A percentile compares a stretch with the other conserved stretches of the same genome.
Conservation (phyloP, 306 rosid genomes). For the Cicer judaicum region DNA sequence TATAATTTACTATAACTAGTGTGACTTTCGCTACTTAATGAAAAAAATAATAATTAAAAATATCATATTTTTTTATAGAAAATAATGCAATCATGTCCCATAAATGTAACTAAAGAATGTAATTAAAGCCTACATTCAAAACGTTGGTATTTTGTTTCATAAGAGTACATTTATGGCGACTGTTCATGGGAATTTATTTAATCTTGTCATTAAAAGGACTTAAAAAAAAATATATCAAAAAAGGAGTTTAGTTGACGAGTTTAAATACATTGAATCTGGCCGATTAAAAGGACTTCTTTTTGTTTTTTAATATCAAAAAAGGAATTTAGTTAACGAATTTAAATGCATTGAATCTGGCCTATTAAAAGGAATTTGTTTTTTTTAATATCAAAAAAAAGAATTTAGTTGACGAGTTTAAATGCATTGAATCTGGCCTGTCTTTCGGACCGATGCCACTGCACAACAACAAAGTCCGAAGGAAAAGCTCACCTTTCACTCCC, state of each 20-base stretch:
- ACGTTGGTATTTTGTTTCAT: too few relatives aligned
- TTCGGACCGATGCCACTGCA: background rate
- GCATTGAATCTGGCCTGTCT: constrained; percentile 33
- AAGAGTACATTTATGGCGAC: too few relatives aligned
- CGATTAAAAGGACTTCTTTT: background rate
- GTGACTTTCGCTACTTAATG: too few relatives aligned
- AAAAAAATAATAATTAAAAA: too few relatives aligned
- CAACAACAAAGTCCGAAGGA: background rate
- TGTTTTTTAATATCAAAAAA: background rate
- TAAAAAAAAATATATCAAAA: background rate
- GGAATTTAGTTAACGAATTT: background rate
- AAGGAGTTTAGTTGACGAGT: background rate
- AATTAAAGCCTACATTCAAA: too few relatives aligned
- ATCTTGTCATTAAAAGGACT: background rate
- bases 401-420: background rate
- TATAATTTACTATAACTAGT: too few relatives aligned
- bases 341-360: constrained; percentile 35
- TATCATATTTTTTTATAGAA: too few relatives aligned
- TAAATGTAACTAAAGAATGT: too few relatives aligned
- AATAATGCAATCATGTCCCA: too few relatives aligned
- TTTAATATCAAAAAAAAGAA: background rate
- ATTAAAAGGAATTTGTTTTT: background rate
- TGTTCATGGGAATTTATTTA: background rate
- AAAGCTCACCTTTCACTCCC: too few relatives aligned
- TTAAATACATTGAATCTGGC: constrained; percentile 33